phyloP scores from a whole-genome alignment of 257 asterid genomes.

The Ocimum tenuiflorum region DNA sequence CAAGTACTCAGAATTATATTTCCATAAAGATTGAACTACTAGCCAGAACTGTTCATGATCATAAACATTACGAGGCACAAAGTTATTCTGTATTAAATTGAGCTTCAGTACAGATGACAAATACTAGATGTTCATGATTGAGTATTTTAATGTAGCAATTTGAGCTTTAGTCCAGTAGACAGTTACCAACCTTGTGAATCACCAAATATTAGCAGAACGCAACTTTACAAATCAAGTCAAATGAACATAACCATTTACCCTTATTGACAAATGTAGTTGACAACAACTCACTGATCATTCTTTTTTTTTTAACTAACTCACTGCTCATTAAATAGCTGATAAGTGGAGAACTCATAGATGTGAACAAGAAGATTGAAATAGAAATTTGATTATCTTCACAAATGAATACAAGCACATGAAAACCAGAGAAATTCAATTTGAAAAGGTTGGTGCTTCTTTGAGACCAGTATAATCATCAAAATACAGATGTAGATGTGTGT shows the following conservation, averaged over 20 bases:
- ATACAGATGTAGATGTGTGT: neutral
- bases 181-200: neutral
- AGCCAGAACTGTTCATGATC: neutral
- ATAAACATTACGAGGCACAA: neutral
- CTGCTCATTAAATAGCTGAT: neutral
- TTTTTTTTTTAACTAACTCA: too few relatives aligned
- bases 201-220: neutral
- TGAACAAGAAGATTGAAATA: neutral
- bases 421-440: neutral
- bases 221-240: conserved; percentile 13
- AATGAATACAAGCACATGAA: too few relatives aligned
- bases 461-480: conserved; percentile 4
- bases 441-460: neutral
- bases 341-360: neutral
- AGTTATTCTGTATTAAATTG: neutral
- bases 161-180: too few relatives aligned
- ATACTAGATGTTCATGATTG: neutral
- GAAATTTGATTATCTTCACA: neutral
- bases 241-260: neutral
- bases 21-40: neutral
- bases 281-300: too few relatives aligned
- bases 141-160: neutral
- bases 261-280: neutral
- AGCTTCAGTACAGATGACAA: too few relatives aligned
- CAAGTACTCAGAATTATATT: conserved; percentile 6